Evolutionary conservation across 495 filamentous ascomycete genomes (phyloP).

Genomic region (Bacidia rubella): DNA sequence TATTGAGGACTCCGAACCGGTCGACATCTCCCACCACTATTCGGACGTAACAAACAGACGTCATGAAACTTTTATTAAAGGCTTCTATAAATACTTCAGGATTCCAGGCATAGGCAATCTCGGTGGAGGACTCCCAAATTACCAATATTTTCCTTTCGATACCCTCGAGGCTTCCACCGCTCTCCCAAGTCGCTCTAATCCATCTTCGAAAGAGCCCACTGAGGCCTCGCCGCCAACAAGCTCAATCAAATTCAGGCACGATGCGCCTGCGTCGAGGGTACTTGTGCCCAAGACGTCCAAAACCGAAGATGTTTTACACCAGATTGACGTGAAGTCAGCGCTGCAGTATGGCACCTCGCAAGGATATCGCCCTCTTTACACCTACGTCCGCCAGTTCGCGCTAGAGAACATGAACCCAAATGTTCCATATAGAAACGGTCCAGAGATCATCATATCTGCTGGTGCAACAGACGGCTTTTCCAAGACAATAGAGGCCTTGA

Average conservation of each 20-base stretch:
- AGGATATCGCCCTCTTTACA: conserved; percentile 61
- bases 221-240: too few relatives aligned
- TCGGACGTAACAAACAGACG: conserved; percentile 53
- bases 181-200: conserved; percentile 50
- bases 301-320: conserved; percentile 38
- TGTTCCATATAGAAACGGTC: conserved; percentile 62
- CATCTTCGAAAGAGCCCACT: conserved; percentile 31
- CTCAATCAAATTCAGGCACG: conserved; percentile 16
- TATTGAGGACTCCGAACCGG: conserved; percentile 31
- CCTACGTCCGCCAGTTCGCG: conserved; percentile 65
- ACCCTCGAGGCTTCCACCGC: conserved; percentile 74
- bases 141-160: conserved; percentile 77
- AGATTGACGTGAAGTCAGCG: conserved; percentile 68
- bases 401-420: conserved; percentile 65
- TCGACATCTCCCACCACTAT: conserved; percentile 70
- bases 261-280: conserved; percentile 33
- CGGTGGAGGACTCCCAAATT: conserved; percentile 76
- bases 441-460: conserved; percentile 62
- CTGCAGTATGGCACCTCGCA: conserved; percentile 74
- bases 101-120: conserved; percentile 75
- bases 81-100: conserved; percentile 70
- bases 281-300: conserved; percentile 54
- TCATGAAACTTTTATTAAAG: conserved; percentile 50
- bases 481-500: conserved; percentile 61
- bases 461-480: conserved; percentile 74